These are phyloP conservation scores for Geotrichum ghanense DNA, from an alignment of 805 yeast species.

Conservation along the genomic window DNA sequence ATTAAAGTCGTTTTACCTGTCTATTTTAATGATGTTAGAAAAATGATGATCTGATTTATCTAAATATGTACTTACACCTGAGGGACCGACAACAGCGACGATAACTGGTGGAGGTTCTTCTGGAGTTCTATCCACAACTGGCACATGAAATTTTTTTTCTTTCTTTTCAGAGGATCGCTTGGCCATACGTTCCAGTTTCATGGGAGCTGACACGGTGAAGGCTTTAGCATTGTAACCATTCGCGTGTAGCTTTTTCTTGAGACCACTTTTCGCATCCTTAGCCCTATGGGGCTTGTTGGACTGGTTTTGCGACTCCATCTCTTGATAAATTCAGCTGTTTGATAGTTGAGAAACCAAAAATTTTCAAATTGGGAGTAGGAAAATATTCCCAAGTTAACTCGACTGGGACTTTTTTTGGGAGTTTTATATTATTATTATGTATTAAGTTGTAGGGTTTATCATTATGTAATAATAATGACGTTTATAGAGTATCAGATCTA, in stretches of 20 bases:
- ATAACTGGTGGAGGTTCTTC: constrained; percentile 97
- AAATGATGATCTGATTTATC: too few species aligned
- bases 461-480: too few species aligned
- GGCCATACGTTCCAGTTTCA: constrained; percentile 76
- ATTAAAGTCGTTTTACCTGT: constrained; percentile 94
- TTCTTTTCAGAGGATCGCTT: constrained; percentile 70
- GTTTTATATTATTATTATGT: too few species aligned
- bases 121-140: constrained; percentile 95
- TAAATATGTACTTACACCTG: constrained; percentile 41
- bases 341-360: too few species aligned
- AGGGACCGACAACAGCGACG: constrained; percentile 96
- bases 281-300: constrained; percentile 77
- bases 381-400: too few species aligned
- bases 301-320: too few species aligned
- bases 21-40: too few species aligned
- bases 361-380: too few species aligned
- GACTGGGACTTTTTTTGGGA: too few species aligned
- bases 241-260: constrained; percentile 78
- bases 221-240: constrained; percentile 82
- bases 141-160: constrained; percentile 85
- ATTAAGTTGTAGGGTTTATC: too few species aligned
- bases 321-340: too few species aligned
- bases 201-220: constrained; percentile 73
- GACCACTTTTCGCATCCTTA: constrained; percentile 38
- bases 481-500: too few species aligned